Evolutionary conservation across 768 basidiomycete species (phyloP).

Genomic region (Hypsizygus marmoreus): DNA sequence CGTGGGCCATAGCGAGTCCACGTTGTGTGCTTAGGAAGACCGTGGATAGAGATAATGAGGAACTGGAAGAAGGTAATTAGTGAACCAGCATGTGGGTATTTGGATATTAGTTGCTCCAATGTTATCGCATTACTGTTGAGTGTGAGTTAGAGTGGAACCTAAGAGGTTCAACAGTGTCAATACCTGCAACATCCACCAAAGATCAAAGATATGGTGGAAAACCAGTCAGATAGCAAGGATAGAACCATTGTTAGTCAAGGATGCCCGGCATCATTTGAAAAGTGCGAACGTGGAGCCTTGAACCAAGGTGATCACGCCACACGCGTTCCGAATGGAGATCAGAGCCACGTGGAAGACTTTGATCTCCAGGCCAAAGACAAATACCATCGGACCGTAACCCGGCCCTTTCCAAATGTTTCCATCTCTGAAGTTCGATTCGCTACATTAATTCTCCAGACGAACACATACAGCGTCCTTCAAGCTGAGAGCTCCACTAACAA

Average conservation of each 20-base stretch:
- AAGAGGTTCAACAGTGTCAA: background rate
- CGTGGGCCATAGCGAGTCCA: conserved; percentile 54
- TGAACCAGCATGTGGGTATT: conserved; percentile 71
- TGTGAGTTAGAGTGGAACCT: background rate
- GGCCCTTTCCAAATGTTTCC: too few relatives aligned
- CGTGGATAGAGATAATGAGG: conserved; percentile 70
- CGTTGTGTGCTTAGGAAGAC: conserved; percentile 62
- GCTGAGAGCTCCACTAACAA: conserved; percentile 20
- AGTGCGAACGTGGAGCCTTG: too few relatives aligned
- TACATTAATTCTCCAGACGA: too few relatives aligned
- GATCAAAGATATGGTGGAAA: conserved; percentile 66
- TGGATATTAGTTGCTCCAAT: conserved; percentile 69
- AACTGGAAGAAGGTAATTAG: conserved; percentile 91
- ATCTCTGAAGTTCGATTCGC: too few relatives aligned
- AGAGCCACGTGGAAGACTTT: conserved; percentile 6
- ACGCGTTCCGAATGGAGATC: background rate
- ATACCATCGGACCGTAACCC: too few relatives aligned
- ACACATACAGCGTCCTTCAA: conserved; percentile 8
- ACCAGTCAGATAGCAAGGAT: conserved; percentile 44
- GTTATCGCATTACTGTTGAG: conserved; percentile 74
- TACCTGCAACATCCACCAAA: conserved; percentile 92
- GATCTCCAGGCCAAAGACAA: background rate
- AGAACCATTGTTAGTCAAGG: conserved; percentile 12
- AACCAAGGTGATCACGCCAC: too few relatives aligned
- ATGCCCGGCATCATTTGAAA: too few relatives aligned